Percentiles rank a stretch among this genome's conserved stretches.
These are phyloP conservation scores for Iberis amara DNA, from an alignment of 441 rosid species.

Conservation along the genomic window DNA sequence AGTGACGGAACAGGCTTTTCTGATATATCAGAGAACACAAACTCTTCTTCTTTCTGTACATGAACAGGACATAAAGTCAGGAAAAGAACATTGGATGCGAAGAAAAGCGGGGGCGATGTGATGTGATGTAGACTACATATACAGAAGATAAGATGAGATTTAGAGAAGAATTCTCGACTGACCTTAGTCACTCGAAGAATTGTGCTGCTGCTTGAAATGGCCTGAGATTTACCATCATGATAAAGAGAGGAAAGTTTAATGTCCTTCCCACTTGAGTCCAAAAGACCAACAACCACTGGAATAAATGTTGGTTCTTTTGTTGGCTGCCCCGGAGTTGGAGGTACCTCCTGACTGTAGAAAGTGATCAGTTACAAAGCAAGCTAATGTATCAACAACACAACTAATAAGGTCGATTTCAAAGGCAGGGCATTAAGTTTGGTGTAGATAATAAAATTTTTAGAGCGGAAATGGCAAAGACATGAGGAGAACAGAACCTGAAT, in stretches of 20 bases:
- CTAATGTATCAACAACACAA: conserved; percentile 12
- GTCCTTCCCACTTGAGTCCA: conserved; percentile 79
- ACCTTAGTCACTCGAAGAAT: conserved; percentile 89
- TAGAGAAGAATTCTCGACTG: conserved; percentile 19
- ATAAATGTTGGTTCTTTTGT: conserved; percentile 89
- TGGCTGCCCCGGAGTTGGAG: conserved; percentile 87
- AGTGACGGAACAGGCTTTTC: conserved; percentile 88
- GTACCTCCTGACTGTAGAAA: conserved; percentile 72
- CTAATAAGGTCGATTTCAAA: conserved; percentile 3
- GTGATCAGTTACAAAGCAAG: conserved; percentile 15
- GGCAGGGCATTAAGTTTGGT: not conserved
- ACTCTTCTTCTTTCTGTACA: conserved; percentile 90
- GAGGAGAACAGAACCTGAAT: conserved; percentile 54
- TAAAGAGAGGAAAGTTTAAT: conserved; percentile 58
- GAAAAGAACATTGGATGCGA: not conserved
- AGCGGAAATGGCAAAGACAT: not conserved
- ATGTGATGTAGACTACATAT: too few relatives aligned
- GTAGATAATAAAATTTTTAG: not conserved
- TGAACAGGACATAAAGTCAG: conserved; percentile 24
- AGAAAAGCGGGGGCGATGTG: not conserved
- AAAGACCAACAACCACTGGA: conserved; percentile 75
- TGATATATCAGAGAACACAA: conserved; percentile 62
- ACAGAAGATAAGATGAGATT: too few relatives aligned
- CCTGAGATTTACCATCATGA: conserved; percentile 57
- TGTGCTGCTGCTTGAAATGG: conserved; percentile 48